phyloP scores from a whole-genome alignment of 208 protist species.

The Leishmania arabica region DNA sequence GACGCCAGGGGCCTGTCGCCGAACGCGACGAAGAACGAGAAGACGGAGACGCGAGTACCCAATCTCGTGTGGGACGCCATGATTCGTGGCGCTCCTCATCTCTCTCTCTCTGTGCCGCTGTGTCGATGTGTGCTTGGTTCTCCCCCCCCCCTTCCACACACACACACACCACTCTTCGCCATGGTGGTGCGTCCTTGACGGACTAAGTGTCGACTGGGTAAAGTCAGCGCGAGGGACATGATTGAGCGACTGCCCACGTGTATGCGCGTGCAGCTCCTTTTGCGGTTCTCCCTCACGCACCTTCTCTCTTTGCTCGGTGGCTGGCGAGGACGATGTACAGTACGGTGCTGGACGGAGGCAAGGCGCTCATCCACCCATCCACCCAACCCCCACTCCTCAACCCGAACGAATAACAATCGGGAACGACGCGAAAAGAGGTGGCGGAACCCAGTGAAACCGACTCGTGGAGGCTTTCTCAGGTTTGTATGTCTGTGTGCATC shows the following conservation, averaged over 20 bases:
- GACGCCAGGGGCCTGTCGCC: neutral
- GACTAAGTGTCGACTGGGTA: neutral
- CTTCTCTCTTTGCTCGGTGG: neutral
- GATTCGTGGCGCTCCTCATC: neutral
- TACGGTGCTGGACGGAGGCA: neutral
- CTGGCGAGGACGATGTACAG: constrained; percentile 1
- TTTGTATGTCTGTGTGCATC: neutral
- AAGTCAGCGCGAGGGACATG: neutral
- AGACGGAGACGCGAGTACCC: neutral
- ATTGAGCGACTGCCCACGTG: neutral
- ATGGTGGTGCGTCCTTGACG: neutral
- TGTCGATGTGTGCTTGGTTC: neutral
- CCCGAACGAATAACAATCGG: neutral
- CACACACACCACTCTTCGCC: neutral
- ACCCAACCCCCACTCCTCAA: neutral
- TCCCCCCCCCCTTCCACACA: neutral
- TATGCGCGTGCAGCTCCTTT: neutral
- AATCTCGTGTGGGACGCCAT: neutral
- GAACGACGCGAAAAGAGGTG: neutral
- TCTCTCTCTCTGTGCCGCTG: neutral
- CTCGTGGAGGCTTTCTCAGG: neutral
- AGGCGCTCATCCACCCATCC: neutral
- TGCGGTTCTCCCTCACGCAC: neutral
- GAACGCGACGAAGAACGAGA: neutral
- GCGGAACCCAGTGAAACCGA: too few relatives aligned